Base-by-base conservation (phyloP, 768 basidiomycete genomes). In the Amanita rubescens region DNA sequence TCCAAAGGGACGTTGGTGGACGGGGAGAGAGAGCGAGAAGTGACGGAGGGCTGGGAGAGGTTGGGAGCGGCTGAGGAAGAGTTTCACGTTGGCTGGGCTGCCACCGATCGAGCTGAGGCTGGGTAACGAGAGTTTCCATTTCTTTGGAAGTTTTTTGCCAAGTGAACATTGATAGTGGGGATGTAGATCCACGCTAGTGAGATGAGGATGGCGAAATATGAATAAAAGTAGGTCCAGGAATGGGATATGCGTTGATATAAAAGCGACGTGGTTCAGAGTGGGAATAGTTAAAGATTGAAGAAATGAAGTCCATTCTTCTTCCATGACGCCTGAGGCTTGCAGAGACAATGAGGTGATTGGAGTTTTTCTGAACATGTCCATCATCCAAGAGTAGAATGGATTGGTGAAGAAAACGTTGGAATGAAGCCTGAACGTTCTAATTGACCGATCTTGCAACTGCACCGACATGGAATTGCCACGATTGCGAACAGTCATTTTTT, bases 341-440 rank as follows among this genome's bases (percentile, higher is more conserved):
- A 66, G 24, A 6, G 62, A 62, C 20, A 66, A 58, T 3, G 56
- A 55, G 5, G 56, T 58, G 32, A 66, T 58, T 14, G 49, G 58
- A 38, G 51, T 59, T 2, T 39, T 51, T 3, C 58, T 59, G 5
- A 65, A 53, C 1, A 59, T 60, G 0, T 57, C 39, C 2, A 63
- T 53, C 4, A 58, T 61, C 65, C 65, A 66, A 1, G 59, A 58
- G 39, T 60, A 59, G 38, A 66, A 62, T 15, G 59, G 54, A 19
- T 53, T 47, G 1, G 54, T 51, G 44, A 66, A 58, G 9, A 63
- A 55, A 22, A 65, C 53, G 37, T 58, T 55, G 2, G 60, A 60
- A 45, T 59, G 55, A 2, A 65, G 50, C 15, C 22, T 39, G n/a
- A 66, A 53, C 5, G 58, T 53, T 2, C 33, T 37, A 10, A 64